A percentile compares a stretch with the other conserved stretches of the same genome.
Evolutionary conservation across 768 basidiomycete genomes (phyloP).

Genomic region (Galerina marginata): DNA sequence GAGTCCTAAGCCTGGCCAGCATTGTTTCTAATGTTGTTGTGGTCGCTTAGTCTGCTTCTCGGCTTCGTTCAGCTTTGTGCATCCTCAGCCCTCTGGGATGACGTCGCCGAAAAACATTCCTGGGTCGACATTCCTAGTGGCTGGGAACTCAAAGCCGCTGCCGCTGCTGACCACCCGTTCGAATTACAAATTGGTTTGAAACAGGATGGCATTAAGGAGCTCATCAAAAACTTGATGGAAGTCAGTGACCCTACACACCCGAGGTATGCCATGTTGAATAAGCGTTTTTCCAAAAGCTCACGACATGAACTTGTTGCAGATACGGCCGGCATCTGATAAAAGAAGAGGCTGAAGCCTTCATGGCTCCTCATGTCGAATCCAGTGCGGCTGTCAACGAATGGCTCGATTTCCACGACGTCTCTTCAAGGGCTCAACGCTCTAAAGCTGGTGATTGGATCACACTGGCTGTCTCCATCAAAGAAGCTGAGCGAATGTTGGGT

Average conservation of each 20-base stretch:
- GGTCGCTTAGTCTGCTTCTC: conserved; percentile 39
- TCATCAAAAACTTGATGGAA: conserved; percentile 57
- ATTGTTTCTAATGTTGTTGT: conserved; percentile 35
- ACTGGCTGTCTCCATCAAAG: conserved; percentile 54
- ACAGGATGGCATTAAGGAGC: conserved; percentile 55
- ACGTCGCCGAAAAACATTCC: conserved; percentile 55
- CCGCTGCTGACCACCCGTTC: conserved; percentile 53
- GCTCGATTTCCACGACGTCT: conserved; percentile 57
- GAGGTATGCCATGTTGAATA: conserved; percentile 36
- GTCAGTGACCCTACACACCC: conserved; percentile 60
- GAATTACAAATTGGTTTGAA: conserved; percentile 64
- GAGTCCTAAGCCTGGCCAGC: too few relatives aligned
- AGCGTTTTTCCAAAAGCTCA: neutral
- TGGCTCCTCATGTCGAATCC: conserved; percentile 58
- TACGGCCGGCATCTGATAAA: conserved; percentile 67
- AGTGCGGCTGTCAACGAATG: conserved; percentile 57
- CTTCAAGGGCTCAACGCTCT: conserved; percentile 41
- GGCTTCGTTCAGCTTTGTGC: conserved; percentile 39
- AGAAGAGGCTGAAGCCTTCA: conserved; percentile 59
- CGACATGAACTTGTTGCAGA: conserved; percentile 30
- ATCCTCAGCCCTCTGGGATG: conserved; percentile 55
- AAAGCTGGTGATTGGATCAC: conserved; percentile 63
- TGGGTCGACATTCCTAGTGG: conserved; percentile 59
- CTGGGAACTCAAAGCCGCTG: conserved; percentile 51
- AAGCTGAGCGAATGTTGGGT: conserved; percentile 65